These are phyloP conservation scores for Xylogone sp. DNA, from an alignment of 2,329 filamentous ascomycete genomes.

Conservation along the genomic window DNA sequence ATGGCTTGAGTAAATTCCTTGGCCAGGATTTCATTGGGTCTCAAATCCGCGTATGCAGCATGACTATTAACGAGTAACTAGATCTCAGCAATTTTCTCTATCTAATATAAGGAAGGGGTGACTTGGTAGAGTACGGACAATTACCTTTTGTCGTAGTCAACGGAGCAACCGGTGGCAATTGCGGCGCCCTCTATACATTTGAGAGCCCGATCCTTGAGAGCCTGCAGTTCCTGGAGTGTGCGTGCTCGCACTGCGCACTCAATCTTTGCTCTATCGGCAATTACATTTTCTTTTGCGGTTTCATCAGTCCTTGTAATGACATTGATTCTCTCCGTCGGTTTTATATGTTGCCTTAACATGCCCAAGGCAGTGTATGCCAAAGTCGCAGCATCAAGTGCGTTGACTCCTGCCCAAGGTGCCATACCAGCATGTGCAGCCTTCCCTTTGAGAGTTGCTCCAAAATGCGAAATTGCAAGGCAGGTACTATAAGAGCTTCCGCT, in stretches of 20 bases:
- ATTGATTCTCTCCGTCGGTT: slow-evolving; percentile 28
- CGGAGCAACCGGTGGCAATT: slow-evolving; percentile 5
- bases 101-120: slow-evolving; percentile 4
- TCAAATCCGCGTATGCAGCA: slow-evolving; percentile 9
- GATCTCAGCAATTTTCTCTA: not conserved
- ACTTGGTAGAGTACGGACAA: too few relatives aligned
- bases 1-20: slow-evolving; percentile 10
- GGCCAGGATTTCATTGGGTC: slow-evolving; percentile 4
- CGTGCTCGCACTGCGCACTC: slow-evolving; percentile 35
- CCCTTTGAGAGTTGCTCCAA: slow-evolving; percentile 17
- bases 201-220: slow-evolving; percentile 1
- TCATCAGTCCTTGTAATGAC: slow-evolving; percentile 36
- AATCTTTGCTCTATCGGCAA: slow-evolving; percentile 3
- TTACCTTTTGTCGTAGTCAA: too few relatives aligned
- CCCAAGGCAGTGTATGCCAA: slow-evolving; percentile 30
- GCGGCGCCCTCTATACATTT: slow-evolving; percentile 8
- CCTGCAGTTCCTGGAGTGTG: not conserved
- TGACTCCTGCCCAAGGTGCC: slow-evolving; percentile 34
- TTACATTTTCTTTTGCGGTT: slow-evolving; percentile 12
- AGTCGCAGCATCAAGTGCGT: slow-evolving; percentile 36
- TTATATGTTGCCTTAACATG: slow-evolving; percentile 28
- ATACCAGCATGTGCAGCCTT: slow-evolving; percentile 34
- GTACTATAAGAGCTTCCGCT: too few relatives aligned
- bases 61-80: not conserved
- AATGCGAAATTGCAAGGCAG: too few relatives aligned